Base-by-base conservation (phyloP, 179 eudicot species). In the Nepenthes alata region DNA sequence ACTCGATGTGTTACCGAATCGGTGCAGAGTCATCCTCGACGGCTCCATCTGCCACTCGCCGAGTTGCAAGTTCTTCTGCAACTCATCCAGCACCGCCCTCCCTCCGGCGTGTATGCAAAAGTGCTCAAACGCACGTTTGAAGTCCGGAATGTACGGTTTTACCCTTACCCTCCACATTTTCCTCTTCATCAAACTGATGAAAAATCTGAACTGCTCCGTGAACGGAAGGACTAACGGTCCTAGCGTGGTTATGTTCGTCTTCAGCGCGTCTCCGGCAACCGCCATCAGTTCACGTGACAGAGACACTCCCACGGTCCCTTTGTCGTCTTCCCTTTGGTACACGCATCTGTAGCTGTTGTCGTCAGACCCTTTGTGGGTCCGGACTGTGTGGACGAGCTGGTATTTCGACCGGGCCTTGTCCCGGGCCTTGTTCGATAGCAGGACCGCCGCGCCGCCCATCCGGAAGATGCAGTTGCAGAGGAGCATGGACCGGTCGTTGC, bases 51-150 rank as follows among this genome's bases (percentile, higher is more conserved):
- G 86, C 83, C 86, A 79, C 51, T 77, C 88, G 3, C 57, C 74
- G 0, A 87, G 80, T 12, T 71, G 65, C 58, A 87, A 55, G 34
- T 87, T 87, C 77, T 81, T 85, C 72, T 87, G 73, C 8, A 87
- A n/a, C 52, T 80, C 91, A 50, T 87, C 91, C 39, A 87, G 56
- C 38, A 87, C 95, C 1, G 84, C 95, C 54, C 86, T 53, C 0
- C 89, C 95, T 2, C 95, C 90, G 1, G 95, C 95, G 47, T 87
- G 95, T 35, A 87, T 80, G 57, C 95, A 87, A 53, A 87, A 85
- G 53, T 87, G 95, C 70, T 87, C 91, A 47, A 87, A 87, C 6
- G 91, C 95, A 5, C 71, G 75, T 70, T 85, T 87, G 70, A 84
- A 87, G 15, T 87, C 82, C 0, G 95, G 95, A 12, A 88, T 88